Evolutionary conservation across 768 basidiomycete species (phyloP).

Genomic region (Auricularia auricula-judae): DNA sequence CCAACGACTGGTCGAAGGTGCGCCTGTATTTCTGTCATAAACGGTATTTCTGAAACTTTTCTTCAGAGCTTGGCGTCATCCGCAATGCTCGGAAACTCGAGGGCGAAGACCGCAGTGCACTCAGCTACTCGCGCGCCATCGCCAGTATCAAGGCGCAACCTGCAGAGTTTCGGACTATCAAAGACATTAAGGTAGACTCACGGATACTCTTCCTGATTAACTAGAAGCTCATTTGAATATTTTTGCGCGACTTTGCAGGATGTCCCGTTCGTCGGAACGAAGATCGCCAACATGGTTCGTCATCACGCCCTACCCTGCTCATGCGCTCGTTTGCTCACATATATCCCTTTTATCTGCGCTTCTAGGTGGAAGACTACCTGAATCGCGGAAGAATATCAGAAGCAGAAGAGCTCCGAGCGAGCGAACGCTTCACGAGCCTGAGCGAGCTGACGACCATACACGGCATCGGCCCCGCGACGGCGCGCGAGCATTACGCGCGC

Average conservation of each 20-base stretch:
- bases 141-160: slow-evolving; percentile 36
- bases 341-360: too few species aligned
- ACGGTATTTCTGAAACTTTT: neutral
- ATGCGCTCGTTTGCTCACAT: too few species aligned
- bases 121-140: slow-evolving; percentile 65
- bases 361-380: slow-evolving; percentile 44
- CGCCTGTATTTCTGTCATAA: neutral
- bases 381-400: slow-evolving; percentile 45
- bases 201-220: neutral
- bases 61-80: slow-evolving; percentile 44
- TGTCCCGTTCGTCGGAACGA: slow-evolving; percentile 29
- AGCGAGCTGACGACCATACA: slow-evolving; percentile 52
- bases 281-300: slow-evolving; percentile 18
- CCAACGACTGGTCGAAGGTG: slow-evolving; percentile 38
- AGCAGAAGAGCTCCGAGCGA: slow-evolving; percentile 38
- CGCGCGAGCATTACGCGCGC: slow-evolving; percentile 50
- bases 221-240: too few species aligned
- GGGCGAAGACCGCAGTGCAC: slow-evolving; percentile 51
- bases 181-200: slow-evolving; percentile 15
- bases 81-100: slow-evolving; percentile 51
- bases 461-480: slow-evolving; percentile 63
- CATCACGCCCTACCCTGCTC: too few species aligned
- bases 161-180: slow-evolving; percentile 16
- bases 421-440: slow-evolving; percentile 45
- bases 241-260: neutral